Evolutionary conservation across 768 basidiomycete species (phyloP), one percentile per base, ranked within the genome.

Genomic region (Obba rivulosa): DNA sequence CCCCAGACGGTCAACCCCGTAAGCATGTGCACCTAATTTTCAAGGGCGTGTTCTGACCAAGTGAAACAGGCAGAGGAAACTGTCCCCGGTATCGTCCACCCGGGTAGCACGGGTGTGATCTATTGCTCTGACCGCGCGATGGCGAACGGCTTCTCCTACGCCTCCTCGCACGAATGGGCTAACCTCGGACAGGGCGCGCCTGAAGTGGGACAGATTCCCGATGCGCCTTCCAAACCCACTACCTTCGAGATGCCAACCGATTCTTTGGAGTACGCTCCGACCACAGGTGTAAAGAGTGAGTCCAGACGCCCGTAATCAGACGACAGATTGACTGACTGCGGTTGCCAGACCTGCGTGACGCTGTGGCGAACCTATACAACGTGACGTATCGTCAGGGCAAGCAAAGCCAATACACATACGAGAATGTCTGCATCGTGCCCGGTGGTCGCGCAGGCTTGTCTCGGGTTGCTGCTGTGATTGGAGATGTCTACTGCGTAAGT

Each of bases 71-170:
- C 90, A 56, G 91, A 93, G 58, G 91, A 94, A 68, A 92, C 91
- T 1, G 81, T 94, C 3, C 92, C 91, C 17, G 91, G 89, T 42
- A 88, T 90, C 59, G 77, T 83, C 61, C 88, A 89, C 62, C 89
- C 89, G 2, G 79, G 80, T 28, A 68, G 68, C 57, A 77, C 75
- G 1, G 71, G 77, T 50, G 81, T 84, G 22, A 83, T 94, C 59
- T 96, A 94, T 64, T 93, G 92, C 66, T 91, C 88, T 1, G 89
- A 93, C 61, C 83, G 92, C 50, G 89, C 92, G n/a, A 90, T 92
- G 72, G 92, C 92, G 10, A 95, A 96, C 61, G 93, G 93, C 8
- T 96, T 92, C 72, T 83, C 70, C 54, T 87, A 89, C 56, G 78
- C 85, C 50, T 71, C 73, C 55, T 82, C 81, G 13, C 83, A 89